A percentile compares a stretch with the other conserved stretches of the same genome.
Conservation (phyloP, 2,329 filamentous ascomycete genomes). For the Talaromyces amestolkiae region DNA sequence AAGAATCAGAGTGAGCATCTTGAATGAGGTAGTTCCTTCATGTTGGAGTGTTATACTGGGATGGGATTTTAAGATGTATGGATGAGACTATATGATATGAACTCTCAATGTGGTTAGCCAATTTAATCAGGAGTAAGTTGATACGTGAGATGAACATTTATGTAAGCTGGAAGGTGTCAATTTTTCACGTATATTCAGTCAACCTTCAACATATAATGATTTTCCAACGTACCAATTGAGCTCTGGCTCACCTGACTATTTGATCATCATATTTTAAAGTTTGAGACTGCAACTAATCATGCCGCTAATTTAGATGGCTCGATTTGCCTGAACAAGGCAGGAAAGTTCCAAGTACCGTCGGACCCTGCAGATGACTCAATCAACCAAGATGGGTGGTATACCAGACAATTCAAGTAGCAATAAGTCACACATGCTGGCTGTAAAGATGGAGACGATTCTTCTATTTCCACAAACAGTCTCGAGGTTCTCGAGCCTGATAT, state of each 20-base stretch:
- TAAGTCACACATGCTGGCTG: background rate
- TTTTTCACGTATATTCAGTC: no score
- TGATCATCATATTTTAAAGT: background rate
- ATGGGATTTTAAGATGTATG: background rate
- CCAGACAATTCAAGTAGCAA: background rate
- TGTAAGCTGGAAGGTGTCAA: background rate
- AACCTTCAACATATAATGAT: background rate
- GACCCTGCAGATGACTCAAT: background rate
- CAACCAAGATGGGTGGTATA: background rate
- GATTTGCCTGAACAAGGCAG: background rate
- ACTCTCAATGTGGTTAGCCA: background rate
- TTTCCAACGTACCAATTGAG: background rate
- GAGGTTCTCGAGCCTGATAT: background rate
- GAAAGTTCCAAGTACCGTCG: background rate
- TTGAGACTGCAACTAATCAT: background rate
- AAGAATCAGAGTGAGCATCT: slow-evolving; percentile 16
- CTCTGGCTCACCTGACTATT: background rate
- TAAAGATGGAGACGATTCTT: background rate
- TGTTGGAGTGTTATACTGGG: background rate
- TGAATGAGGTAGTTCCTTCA: background rate
- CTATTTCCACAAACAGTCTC: background rate
- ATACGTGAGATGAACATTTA: background rate
- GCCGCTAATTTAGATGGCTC: background rate
- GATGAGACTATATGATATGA: background rate
- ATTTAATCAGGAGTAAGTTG: background rate